Evolutionary conservation across 2,329 filamentous ascomycete genomes (phyloP).

Genomic region (Neofusicoccum cordaticola): DNA sequence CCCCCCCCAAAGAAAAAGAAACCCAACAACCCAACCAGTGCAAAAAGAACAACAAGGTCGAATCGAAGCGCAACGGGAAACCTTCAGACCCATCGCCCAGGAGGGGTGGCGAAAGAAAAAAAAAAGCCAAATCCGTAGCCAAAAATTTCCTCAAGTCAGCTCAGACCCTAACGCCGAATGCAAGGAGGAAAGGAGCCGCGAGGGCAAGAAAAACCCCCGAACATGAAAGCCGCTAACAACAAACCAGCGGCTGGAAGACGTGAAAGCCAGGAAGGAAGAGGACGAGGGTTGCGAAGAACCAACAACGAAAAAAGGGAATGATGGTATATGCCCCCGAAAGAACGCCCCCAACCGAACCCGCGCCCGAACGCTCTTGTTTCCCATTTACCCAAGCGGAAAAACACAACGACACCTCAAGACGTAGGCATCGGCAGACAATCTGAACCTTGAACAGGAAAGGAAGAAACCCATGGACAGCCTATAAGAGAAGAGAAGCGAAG

Average conservation of each 20-base stretch:
- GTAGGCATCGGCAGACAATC: neutral
- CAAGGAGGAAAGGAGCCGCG: neutral
- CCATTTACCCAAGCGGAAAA: neutral
- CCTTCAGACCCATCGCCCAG: too few relatives aligned
- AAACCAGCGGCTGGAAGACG: too few relatives aligned
- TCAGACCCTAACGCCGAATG: too few relatives aligned
- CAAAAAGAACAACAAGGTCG: too few relatives aligned
- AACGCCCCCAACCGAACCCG: neutral
- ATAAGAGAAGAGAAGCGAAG: too few relatives aligned
- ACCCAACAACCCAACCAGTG: too few relatives aligned
- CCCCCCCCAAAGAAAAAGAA: too few relatives aligned
- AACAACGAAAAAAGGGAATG: neutral
- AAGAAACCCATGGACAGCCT: neutral
- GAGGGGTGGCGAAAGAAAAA: too few relatives aligned
- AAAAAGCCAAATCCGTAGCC: too few relatives aligned
- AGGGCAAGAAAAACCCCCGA: neutral
- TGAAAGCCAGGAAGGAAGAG: neutral
- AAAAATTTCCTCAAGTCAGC: too few relatives aligned
- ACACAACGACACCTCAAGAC: neutral
- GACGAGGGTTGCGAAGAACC: neutral
- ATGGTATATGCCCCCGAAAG: neutral
- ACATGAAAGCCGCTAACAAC: neutral
- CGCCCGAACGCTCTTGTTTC: slow-evolving; percentile 1
- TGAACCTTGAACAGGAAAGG: neutral
- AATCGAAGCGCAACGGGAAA: too few relatives aligned